Conservation (phyloP, 1,284 basidiomycete species). For the Lentinus polychrous region DNA sequence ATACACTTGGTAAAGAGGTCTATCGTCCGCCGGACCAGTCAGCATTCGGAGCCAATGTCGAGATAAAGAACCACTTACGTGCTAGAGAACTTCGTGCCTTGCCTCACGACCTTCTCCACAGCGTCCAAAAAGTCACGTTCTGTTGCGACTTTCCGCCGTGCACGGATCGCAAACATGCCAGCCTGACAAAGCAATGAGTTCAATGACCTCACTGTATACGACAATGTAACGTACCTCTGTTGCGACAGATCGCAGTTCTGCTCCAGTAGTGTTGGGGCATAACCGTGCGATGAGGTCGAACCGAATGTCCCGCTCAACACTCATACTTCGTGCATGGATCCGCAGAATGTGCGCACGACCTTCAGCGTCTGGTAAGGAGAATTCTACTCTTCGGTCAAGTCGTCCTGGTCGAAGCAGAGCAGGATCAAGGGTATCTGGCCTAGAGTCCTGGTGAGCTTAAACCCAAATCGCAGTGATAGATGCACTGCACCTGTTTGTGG, state of each 20-base stretch:
- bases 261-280: conserved; percentile 97
- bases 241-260: conserved; percentile 93
- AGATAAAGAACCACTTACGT: conserved; percentile 47
- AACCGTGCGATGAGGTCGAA: conserved; percentile 96
- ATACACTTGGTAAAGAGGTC: conserved; percentile 36
- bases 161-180: conserved; percentile 99
- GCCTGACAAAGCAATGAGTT: conserved; percentile 43
- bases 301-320: conserved; percentile 93
- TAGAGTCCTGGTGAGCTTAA: conserved; percentile 24
- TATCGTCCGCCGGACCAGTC: conserved; percentile 10
- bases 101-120: conserved; percentile 96
- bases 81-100: conserved; percentile 95
- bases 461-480: background rate
- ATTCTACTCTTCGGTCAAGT: conserved; percentile 94
- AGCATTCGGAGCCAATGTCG: background rate
- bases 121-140: conserved; percentile 98
- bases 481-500: conserved; percentile 78
- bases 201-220: background rate
- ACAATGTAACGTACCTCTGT: conserved; percentile 68
- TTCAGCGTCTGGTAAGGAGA: conserved; percentile 92
- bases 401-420: conserved; percentile 94
- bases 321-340: conserved; percentile 98
- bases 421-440: conserved; percentile 97
- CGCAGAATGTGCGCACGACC: conserved; percentile 95
- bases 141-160: conserved; percentile 93